phyloP scores from a whole-genome alignment of 2,329 filamentous ascomycete species.

The Penicillium sumatraense region DNA sequence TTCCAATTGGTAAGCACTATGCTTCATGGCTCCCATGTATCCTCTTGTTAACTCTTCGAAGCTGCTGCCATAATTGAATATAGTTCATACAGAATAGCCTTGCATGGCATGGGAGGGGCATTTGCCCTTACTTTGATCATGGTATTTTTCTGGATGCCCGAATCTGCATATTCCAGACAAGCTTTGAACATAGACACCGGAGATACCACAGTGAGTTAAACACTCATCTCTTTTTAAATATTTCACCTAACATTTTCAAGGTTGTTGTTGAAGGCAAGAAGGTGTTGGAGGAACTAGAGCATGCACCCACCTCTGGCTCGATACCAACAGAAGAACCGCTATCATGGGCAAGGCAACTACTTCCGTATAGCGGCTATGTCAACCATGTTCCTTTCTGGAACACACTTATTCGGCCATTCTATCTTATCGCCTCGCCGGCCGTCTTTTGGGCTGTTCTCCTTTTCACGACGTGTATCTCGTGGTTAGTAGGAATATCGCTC shows the following conservation, averaged over 20 bases:
- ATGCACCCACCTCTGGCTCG: constrained; percentile 13
- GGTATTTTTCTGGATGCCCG: constrained; percentile 50
- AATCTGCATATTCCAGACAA: constrained; percentile 43
- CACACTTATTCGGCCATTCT: constrained; percentile 42
- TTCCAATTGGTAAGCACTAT: constrained; percentile 45
- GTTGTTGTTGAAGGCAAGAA: constrained; percentile 23
- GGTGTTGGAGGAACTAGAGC: constrained; percentile 29
- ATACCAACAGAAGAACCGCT: constrained; percentile 20
- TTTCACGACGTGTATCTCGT: constrained; percentile 45
- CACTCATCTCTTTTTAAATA: not conserved
- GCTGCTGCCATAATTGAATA: constrained; percentile 47
- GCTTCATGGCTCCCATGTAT: not conserved
- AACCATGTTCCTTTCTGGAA: constrained; percentile 43
- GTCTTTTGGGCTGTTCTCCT: constrained; percentile 46
- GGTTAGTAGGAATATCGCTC: constrained; percentile 35
- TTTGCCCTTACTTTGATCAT: constrained; percentile 44
- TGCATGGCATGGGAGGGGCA: constrained; percentile 49
- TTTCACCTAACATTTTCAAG: not conserved
- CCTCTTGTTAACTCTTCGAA: constrained; percentile 9
- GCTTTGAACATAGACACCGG: constrained; percentile 43
- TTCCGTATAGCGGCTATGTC: constrained; percentile 46
- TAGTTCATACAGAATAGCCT: constrained; percentile 36
- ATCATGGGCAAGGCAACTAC: constrained; percentile 35
- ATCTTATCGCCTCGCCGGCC: constrained; percentile 40
- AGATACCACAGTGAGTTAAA: constrained; percentile 24